A percentile compares a stretch with the other conserved stretches of the same genome.
phyloP scores from a whole-genome alignment of 768 basidiomycete genomes.

The Podaxis sp. region DNA sequence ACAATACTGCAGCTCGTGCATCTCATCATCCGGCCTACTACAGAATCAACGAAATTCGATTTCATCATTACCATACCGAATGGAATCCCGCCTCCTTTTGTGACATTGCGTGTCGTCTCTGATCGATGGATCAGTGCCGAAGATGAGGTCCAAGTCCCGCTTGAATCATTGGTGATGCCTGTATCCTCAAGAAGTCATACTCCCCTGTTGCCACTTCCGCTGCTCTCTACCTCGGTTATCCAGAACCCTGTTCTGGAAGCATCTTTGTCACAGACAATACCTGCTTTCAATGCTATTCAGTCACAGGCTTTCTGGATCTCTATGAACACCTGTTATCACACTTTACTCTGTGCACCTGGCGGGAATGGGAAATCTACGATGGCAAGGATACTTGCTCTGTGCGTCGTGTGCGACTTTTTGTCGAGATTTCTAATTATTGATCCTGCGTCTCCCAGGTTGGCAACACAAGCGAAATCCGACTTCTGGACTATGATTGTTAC shows the following conservation, averaged over 20 bases:
- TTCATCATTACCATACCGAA: conserved; percentile 77
- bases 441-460: conserved; percentile 42
- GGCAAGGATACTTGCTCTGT: conserved; percentile 72
- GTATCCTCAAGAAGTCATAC: conserved; percentile 48
- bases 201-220: conserved; percentile 67
- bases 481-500: conserved; percentile 61
- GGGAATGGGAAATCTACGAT: conserved; percentile 79
- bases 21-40: conserved; percentile 65
- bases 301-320: conserved; percentile 86
- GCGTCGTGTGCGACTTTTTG: conserved; percentile 21
- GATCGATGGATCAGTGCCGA: conserved; percentile 95
- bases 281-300: conserved; percentile 79
- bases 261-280: conserved; percentile 40
- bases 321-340: conserved; percentile 59
- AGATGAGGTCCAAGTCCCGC: conserved; percentile 55
- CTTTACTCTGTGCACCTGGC: conserved; percentile 73
- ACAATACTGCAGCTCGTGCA: conserved; percentile 79
- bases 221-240: conserved; percentile 55
- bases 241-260: conserved; percentile 41
- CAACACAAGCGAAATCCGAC: conserved; percentile 34
- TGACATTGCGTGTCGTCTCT: conserved; percentile 78
- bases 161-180: conserved; percentile 80
- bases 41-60: conserved; percentile 54
- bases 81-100: conserved; percentile 51
- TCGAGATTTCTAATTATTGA: conserved; percentile 4